Base-by-base conservation (phyloP, 805 yeast genomes). In the Hanseniaspora nectarophila region DNA sequence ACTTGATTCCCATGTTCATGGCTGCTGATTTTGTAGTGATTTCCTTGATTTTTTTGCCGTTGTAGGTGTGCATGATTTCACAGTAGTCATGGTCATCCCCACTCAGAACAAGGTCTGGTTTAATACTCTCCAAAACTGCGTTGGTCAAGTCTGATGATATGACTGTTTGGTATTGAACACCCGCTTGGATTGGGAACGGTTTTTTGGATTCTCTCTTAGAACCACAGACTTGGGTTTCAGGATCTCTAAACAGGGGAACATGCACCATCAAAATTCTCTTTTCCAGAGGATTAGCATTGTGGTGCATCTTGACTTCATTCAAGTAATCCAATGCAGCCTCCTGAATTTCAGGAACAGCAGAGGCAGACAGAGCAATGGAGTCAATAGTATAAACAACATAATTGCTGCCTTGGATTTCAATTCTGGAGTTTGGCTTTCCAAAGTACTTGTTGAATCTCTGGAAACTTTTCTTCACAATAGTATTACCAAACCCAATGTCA, bases 31-130 rank as follows among this genome's bases (percentile, higher is more conserved):
- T 92, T 28, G 89, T 88, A 0, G 96, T 86, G 56, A 83, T 78
- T 63, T 92, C 98, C 2, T 78, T 72, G 1, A 62, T 64, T 13
- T 61, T 62, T 40, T 58, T 54, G 0, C 57, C 37, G 6, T 15
- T 24, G 51, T 61, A 63, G 2, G 58, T 51, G 63, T 90, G 97
- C 20, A 68, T 67, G 29, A 82, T 74, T 57, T 84, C 86, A 64
- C 99, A 92, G 59, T 86, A 88, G 64, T 92, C 98, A 68, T 92
- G 99, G 64, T 92, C 98, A 64, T 92, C 99, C 1, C 98, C 99
- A 5, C 94, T 79, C 61, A 88, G 85, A 4, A 85, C 73, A 10
- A 81, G 65, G 15, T 71, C 71, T 0, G 99, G 99, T 43, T 74
- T 67, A 1, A 90, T 63, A 9, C 66, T 69, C 6, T 71, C 59